Base-by-base conservation (phyloP, 1,284 basidiomycete genomes). In the Heliocybe sulcata region DNA sequence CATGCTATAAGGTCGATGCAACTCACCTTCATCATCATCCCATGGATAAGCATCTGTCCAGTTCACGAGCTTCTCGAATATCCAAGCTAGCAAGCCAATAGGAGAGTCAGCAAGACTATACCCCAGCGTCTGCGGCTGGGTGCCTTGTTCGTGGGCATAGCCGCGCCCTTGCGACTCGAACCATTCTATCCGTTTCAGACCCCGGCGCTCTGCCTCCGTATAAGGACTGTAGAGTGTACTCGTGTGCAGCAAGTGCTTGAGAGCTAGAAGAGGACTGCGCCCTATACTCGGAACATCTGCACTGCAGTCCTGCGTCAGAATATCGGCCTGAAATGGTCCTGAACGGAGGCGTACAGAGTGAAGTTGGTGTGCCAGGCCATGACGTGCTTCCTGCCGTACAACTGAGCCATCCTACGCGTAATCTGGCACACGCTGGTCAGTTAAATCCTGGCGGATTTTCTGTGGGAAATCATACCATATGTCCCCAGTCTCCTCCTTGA, bases 31-130 rank as follows among this genome's bases (percentile, higher is more conserved):
- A 29, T 82, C 79, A 52, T 81, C 77, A 2, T 69, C 67, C 77
- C 78, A 82, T 1, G 66, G 65, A 59, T 80, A 82, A 1, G 60
- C 56, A 58, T 82, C 81, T 0, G 77, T 72, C 77, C 78, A 82
- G 20, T 62, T 60, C 2, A 75, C 68, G 0, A 83, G 65, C 57
- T 85, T 83, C 59, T 83, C 81, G 55, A 82, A 82, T 23, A 85
- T 77, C 80, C 82, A 85, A 6, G 76, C 77, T 1, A 85, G 69
- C 12, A 85, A 64, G 0, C 76, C 81, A 16, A 75, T 69, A 3
- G 83, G 83, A n/a, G 80, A 83, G 59, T 84, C 83, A 0, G 76
- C 66, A 2, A 85, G 67, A 4, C 70, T 64, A 59, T 85, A 72
- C 2, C 72, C 74, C 11, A 75, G 54, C 1, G 72, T 75, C 56